These are phyloP conservation scores for Trichoderma simmonsii DNA, from an alignment of 2,329 filamentous ascomycete species.

Conservation along the genomic window DNA sequence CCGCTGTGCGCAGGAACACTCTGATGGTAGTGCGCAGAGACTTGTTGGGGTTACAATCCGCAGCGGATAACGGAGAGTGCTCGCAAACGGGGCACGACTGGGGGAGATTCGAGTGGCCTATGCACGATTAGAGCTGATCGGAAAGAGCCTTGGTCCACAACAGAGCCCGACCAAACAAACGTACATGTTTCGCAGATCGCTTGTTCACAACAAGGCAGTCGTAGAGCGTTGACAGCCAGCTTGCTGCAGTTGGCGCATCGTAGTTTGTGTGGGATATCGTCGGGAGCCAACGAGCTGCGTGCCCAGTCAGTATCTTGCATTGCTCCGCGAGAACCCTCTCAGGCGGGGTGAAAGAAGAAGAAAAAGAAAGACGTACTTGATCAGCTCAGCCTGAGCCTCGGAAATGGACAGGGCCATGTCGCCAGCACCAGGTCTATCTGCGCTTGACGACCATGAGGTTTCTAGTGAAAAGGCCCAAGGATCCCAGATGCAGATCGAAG, in stretches of 20 bases:
- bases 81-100: constrained; percentile 89
- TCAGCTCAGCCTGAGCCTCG: constrained; percentile 56
- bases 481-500: not conserved
- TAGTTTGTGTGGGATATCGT: constrained; percentile 93
- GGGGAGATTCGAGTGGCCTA: constrained; percentile 73
- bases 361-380: constrained; percentile 43
- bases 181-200: constrained; percentile 86
- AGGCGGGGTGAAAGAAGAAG: not conserved
- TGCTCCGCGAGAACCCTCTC: not conserved
- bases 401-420: constrained; percentile 39
- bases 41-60: constrained; percentile 86
- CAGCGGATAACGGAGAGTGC: constrained; percentile 80
- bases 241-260: constrained; percentile 92
- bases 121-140: constrained; percentile 17
- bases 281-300: constrained; percentile 67
- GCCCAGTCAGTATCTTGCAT: constrained; percentile 11
- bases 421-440: constrained; percentile 22
- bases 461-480: not conserved
- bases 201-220: constrained; percentile 91
- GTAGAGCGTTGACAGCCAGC: constrained; percentile 84
- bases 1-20: constrained; percentile 84
- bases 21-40: constrained; percentile 87
- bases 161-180: constrained; percentile 7
- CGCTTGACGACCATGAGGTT: constrained; percentile 15
- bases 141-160: not conserved